phyloP scores from a whole-genome alignment of 1,284 basidiomycete species.

The Puccinia horiana region DNA sequence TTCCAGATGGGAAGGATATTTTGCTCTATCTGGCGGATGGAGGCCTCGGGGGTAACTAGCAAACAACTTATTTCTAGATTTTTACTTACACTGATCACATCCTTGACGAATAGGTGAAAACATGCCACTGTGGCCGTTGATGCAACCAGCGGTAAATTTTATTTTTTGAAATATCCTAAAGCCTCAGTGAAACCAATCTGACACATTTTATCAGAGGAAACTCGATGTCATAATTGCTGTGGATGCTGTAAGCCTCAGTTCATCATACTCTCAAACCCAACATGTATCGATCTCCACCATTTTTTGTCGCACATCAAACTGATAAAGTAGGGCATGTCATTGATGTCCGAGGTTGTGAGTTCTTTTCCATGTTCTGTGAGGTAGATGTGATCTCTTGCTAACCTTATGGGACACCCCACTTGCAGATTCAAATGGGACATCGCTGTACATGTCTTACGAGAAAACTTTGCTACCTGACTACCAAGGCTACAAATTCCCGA shows the following conservation, averaged over 20 bases:
- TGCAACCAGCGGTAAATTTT: slow-evolving; percentile 41
- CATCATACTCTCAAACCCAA: too few species aligned
- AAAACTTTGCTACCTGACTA: slow-evolving; percentile 36
- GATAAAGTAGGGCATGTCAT: slow-evolving; percentile 25
- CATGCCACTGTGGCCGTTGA: slow-evolving; percentile 43
- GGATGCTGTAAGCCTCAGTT: slow-evolving; percentile 33
- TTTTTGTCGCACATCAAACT: slow-evolving; percentile 17
- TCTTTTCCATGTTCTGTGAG: not conserved
- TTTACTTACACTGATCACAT: not conserved
- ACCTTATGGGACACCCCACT: not conserved
- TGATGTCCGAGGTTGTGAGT: slow-evolving; percentile 36
- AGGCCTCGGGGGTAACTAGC: slow-evolving; percentile 34
- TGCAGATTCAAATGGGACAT: slow-evolving; percentile 45
- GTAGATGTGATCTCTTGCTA: not conserved
- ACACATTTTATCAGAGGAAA: slow-evolving; percentile 14
- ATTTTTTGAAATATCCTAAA: not conserved
- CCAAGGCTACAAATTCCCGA: slow-evolving; percentile 38
- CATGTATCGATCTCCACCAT: not conserved
- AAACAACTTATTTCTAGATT: not conserved
- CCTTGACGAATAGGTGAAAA: slow-evolving; percentile 35
- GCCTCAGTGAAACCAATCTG: not conserved
- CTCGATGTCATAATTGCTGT: slow-evolving; percentile 46
- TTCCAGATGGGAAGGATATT: slow-evolving; percentile 43
- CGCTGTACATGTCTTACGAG: slow-evolving; percentile 44
- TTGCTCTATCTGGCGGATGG: slow-evolving; percentile 44